Base-by-base conservation (phyloP, 2,329 filamentous ascomycete species). In the Chaetothyriales sp. region DNA sequence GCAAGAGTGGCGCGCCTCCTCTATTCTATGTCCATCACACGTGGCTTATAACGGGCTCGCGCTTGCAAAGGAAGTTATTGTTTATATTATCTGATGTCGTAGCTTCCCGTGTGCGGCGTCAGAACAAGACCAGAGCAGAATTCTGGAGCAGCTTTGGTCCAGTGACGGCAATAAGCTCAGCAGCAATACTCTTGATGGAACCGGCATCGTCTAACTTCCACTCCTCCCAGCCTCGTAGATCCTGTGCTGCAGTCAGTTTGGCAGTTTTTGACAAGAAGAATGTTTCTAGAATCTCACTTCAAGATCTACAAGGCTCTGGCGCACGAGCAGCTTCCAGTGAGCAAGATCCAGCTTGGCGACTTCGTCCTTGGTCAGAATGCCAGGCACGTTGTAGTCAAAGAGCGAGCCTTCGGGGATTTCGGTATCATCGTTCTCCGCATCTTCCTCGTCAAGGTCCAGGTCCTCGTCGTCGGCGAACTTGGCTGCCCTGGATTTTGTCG, bases 331-430 rank as follows among this genome's bases (percentile, higher is more conserved):
- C 37, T 64, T 59, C 72, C 71, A 73, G 50, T 69, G 65, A 51
- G 69, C 68, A 5, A 75, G 58, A 51, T 73, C 66, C 20, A 74
- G 51, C n/a, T 62, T 54, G 48, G 67, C 51, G 2, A 74, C 63
- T 55, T 75, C 63, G 4, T 69, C 61, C 37, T 69, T 55, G 2
- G 69, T 70, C 55, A 75, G 52, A 9, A 70, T 65, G 3, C 73
- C 73, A 1, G 73, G 72, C 66, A 73, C 73, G 29, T 67, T 60
- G 44, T 72, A 61, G 44, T 67, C 65, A 48, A 75, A 75, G 18
- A 74, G 62, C 4, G 71, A 73, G 29, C 54, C 58, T 29, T 52
- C 51, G 6, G 58, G 53, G 25, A 58, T 57, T 50, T 58, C 54
- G 10, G 67, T 63, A 7, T 71, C 64, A 46, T 70, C 66, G 47